Base-by-base conservation (phyloP, 192 early-diverging fungal genomes). In the Spizellomyces sp. region DNA sequence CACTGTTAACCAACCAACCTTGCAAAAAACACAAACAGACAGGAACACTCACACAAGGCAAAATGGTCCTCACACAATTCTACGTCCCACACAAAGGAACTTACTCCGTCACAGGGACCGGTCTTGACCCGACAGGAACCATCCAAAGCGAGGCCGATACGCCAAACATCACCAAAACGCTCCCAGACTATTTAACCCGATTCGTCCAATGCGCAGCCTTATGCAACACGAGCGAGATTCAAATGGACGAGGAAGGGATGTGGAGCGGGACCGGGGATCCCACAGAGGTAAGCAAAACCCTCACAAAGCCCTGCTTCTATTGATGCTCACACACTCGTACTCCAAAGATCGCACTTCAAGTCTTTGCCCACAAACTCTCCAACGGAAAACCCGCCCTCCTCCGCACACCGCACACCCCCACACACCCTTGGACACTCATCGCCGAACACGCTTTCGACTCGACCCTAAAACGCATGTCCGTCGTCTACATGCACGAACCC, bases 11-110 rank as follows among this genome's bases (percentile, higher is more conserved):
- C n/a, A 19, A 22, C n/a, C 54, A 19, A 7, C 6, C 54, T 54
- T 19, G 4, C 12, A 54, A n/a, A 19, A n/a, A 2, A 12, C 17
- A 54, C 50, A 12, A 17, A 61, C 9, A 96, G 81, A 95, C 95
- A 15, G 95, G 93, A 0, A 96, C 93, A 12, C 75, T 96, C 56
- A 96, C 95, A 17, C 83, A 87, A 67, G 88, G 90, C 79, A 84
- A 87, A 60, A 94, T 96, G 92, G 76, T 77, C 22, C 86, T 90
- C 10, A 78, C 76, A 50, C 67, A 61, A 41, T 27, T 61, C 36
- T 61, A 61, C 36, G 36, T 61, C 42, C 59, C 59, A 15, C 21
- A 9, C 5, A 14, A 61, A 61, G 36, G 0, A 19, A 36, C 17
- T 41, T 61, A 61, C 36, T 6, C 15, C 59, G 59, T 61, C 42